These are phyloP conservation scores for Sclerotinia trifoliorum DNA, from an alignment of 2,329 filamentous ascomycete genomes.

Conservation along the genomic window DNA sequence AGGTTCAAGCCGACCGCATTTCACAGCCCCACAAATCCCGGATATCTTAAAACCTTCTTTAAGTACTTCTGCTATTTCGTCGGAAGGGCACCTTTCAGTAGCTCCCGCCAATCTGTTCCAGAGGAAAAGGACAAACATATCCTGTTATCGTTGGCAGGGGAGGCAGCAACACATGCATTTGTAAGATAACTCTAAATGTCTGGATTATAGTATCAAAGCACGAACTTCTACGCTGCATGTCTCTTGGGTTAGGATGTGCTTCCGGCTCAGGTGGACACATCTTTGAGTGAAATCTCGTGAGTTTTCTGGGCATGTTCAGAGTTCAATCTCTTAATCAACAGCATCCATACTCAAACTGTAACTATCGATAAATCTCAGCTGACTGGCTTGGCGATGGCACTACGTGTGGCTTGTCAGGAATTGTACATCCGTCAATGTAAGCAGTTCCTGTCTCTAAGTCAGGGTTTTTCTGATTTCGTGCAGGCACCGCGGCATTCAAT, in stretches of 20 bases:
- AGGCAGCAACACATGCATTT: constrained; percentile 49
- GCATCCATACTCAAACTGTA: constrained; percentile 45
- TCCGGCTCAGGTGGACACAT: constrained; percentile 40
- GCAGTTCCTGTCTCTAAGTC: not conserved
- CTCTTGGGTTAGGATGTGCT: constrained; percentile 27
- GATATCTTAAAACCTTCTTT: not conserved
- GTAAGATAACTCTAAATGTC: constrained; percentile 40
- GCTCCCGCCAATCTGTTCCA: not conserved
- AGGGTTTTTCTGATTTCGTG: not conserved
- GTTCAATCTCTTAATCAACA: not conserved
- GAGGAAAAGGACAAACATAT: constrained; percentile 18
- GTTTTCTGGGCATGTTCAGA: not conserved
- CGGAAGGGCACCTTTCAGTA: not conserved
- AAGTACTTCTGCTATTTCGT: not conserved
- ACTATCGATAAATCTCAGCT: constrained; percentile 45
- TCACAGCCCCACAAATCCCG: not conserved
- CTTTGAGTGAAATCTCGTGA: constrained; percentile 47
- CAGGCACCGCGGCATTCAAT: constrained; percentile 4
- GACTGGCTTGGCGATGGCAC: constrained; percentile 47
- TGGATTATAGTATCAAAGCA: constrained; percentile 32
- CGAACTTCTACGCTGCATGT: constrained; percentile 22
- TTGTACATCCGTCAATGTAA: constrained; percentile 49
- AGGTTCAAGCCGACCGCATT: constrained; percentile 6
- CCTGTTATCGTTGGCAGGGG: constrained; percentile 46
- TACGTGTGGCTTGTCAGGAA: constrained; percentile 50